Evolutionary conservation across 306 rosid species (phyloP).

Genomic region (Glycine tomentella): DNA sequence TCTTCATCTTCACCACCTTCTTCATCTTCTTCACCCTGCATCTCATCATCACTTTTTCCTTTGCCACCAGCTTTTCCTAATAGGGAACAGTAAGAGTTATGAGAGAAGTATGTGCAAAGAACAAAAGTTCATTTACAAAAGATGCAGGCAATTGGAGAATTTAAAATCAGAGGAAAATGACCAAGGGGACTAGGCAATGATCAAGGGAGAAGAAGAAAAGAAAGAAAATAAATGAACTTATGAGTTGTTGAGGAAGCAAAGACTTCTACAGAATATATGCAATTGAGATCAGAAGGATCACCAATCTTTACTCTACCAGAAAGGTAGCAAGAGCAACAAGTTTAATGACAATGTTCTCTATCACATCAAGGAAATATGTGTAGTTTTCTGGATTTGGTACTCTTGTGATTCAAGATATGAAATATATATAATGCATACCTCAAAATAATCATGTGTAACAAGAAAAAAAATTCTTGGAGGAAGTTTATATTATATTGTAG

Average conservation of each 20-base stretch:
- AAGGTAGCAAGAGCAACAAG: constrained; percentile 5
- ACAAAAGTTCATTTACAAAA: background rate
- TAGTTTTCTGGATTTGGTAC: too few species aligned
- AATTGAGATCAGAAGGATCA: background rate
- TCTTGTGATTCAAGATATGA: too few species aligned
- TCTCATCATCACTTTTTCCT: constrained; percentile 57
- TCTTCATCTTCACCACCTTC: too few species aligned
- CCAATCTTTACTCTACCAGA: background rate
- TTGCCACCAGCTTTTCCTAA: constrained; percentile 60
- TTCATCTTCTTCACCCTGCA: constrained; percentile 47
- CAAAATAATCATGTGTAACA: background rate
- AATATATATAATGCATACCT: background rate
- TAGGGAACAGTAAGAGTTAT: background rate
- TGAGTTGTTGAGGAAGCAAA: background rate
- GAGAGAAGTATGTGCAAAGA: background rate
- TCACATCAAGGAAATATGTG: too few species aligned
- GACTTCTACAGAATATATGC: constrained; percentile 18
- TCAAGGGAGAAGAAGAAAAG: constrained; percentile 2
- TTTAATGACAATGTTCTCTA: background rate
- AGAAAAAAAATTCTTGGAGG: background rate
- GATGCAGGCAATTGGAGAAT: background rate
- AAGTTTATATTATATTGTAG: background rate
- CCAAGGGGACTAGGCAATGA: background rate
- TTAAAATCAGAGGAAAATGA: background rate
- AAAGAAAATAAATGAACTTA: background rate